Conservation (phyloP, 2,329 filamentous ascomycete genomes). For the Gliomastix tumulicola region DNA sequence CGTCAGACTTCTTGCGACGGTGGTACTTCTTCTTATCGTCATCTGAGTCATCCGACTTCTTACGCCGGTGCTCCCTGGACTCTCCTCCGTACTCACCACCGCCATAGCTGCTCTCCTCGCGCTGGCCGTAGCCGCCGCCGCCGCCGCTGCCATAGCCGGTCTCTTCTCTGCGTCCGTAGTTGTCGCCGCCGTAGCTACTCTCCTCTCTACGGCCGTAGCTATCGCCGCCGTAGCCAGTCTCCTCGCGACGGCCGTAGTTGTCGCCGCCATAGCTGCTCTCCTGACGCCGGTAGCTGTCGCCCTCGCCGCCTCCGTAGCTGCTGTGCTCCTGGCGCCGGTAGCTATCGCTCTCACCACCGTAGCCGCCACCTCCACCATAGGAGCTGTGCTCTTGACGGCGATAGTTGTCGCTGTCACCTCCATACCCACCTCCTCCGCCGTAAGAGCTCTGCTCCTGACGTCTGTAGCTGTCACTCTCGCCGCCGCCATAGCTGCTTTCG, state of each 20-base stretch:
- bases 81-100: constrained; percentile 7
- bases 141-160: constrained; percentile 14
- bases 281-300: constrained; percentile 6
- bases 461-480: constrained; percentile 6
- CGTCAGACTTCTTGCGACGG: constrained; percentile 12
- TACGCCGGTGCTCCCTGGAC: constrained; percentile 9
- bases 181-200: constrained; percentile 6
- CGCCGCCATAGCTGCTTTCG: constrained; percentile 5
- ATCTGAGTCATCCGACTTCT: constrained; percentile 1
- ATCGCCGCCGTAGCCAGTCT: constrained; percentile 8
- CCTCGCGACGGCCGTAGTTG: constrained; percentile 8
- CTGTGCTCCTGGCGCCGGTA: constrained; percentile 9
- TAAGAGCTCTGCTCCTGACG: too few relatives aligned
- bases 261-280: constrained; percentile 7
- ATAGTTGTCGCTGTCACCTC: constrained; percentile 2
- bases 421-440: constrained; percentile 5
- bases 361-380: constrained; percentile 11
- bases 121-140: constrained; percentile 5
- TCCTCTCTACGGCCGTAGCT: constrained; percentile 4
- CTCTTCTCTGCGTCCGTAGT: constrained; percentile 8
- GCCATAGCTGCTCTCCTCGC: constrained; percentile 7
- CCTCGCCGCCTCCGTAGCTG: constrained; percentile 13
- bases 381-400: constrained; percentile 10
- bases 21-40: constrained; percentile 2
- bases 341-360: constrained; percentile 10